Evolutionary conservation across 345 rosid genomes (phyloP), one percentile per base, ranked within the genome.

Genomic region (Gossypium herbaceum): DNA sequence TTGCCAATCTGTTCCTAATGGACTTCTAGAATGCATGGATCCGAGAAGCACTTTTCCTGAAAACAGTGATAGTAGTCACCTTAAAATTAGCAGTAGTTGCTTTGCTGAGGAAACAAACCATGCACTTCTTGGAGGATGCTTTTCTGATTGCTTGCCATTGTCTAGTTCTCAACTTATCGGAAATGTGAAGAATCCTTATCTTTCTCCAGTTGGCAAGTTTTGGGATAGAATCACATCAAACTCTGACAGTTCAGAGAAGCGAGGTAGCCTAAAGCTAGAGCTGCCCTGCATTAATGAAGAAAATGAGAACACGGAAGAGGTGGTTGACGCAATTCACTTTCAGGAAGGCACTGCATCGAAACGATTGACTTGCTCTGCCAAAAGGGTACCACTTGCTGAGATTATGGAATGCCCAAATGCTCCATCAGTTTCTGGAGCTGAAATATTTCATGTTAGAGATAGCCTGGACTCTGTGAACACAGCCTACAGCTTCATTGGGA

Each of bases 211-310:
- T 48, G 89, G 86, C 80, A 88, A 90, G 85, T 73, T 84, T 75
- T 93, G 96, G 98, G 89, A 92, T 81, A 86, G 84, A 81, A 86
- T 80, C 71, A 68, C 81, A 75, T 85, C 80, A 43, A 83, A 77
- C 67, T 86, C 97, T 77, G 80, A 87, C 64, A 84, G 93, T 84
- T 91, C 91, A 81, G 93, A 85, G 85, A 85, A 84, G 71, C 87
- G 82, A 75, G 84, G 85, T 58, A 90, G 92, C 86, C 81, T 85
- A 80, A 85, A 83, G 77, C 89, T 89, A 71, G 97, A 93, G 76
- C 97, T 95, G 74, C 94, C 98, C 59, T 86, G 92, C 82, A 91
- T 95, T 68, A 86, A 68, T 57, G 98, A 95, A 84, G 97, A 93
- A 82, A 85, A 83, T 82, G 97, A 95, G 86, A 82, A 70, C 60